Evolutionary conservation across 2,329 filamentous ascomycete genomes (phyloP).

Genomic region (Pseudocercospora fijiensis): DNA sequence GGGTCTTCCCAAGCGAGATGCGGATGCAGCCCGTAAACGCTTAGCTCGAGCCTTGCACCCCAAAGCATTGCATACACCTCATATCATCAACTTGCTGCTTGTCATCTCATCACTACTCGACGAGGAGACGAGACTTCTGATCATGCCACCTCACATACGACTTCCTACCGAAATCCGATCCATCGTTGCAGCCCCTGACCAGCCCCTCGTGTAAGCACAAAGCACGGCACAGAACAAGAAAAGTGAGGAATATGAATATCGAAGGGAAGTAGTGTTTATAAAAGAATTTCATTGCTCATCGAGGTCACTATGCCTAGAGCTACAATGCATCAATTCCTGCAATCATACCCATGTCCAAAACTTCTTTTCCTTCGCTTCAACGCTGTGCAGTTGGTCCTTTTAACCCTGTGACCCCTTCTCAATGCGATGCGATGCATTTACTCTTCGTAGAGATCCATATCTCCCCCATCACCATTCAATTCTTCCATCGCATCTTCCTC

Average conservation of each 20-base stretch:
- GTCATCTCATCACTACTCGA: not conserved
- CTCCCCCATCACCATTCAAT: conserved; percentile 52
- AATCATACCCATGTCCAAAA: conserved; percentile 1
- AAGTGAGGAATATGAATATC: not conserved
- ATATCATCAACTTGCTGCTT: not conserved
- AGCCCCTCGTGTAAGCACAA: not conserved
- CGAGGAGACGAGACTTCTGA: not conserved
- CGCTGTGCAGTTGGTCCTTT: conserved; percentile 18
- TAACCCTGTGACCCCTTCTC: not conserved
- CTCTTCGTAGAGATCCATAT: conserved; percentile 63
- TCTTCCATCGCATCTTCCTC: conserved; percentile 75
- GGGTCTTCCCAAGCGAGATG: not conserved
- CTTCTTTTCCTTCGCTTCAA: conserved; percentile 18
- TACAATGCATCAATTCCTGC: conserved; percentile 9
- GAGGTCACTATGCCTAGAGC: conserved; percentile 5
- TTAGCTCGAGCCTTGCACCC: not conserved
- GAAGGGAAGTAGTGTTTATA: not conserved
- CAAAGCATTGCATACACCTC: not conserved
- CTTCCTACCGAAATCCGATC: not conserved
- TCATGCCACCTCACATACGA: not conserved
- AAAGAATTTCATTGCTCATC: conserved; percentile 3
- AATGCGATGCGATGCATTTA: conserved; percentile 13
- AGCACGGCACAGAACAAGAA: not conserved
- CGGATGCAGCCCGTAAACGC: not conserved
- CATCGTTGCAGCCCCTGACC: not conserved